Percentiles rank a stretch among this genome's conserved stretches.
Evolutionary conservation across 768 basidiomycete genomes (phyloP).

Genomic region (Pleurotus citrinopileatus): DNA sequence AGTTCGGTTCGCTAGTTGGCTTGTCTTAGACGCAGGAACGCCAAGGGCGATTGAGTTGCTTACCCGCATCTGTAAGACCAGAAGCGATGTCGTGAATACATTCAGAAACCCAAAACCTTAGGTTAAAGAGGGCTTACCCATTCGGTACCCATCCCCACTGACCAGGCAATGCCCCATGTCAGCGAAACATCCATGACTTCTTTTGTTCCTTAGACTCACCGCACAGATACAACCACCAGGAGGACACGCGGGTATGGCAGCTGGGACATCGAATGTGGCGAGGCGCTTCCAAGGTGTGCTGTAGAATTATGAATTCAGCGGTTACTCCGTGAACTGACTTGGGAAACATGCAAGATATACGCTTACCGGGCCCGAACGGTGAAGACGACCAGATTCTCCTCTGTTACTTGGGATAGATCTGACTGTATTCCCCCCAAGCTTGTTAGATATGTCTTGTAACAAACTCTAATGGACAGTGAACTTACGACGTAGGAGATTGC

Average conservation of each 20-base stretch:
- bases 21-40: background rate
- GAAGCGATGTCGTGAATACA: background rate
- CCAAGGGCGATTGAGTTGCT: background rate
- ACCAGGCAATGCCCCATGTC: background rate
- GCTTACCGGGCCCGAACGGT: background rate
- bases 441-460: too few species aligned
- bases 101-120: background rate
- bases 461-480: background rate
- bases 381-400: background rate
- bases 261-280: background rate
- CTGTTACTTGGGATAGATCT: background rate
- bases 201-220: slow-evolving; percentile 7
- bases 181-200: background rate
- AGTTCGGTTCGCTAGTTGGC: slow-evolving; percentile 25
- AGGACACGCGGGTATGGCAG: slow-evolving; percentile 18
- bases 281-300: slow-evolving; percentile 5
- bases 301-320: too few species aligned
- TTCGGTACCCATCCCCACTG: slow-evolving; percentile 20
- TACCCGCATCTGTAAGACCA: background rate
- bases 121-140: slow-evolving; percentile 6
- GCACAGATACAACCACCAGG: slow-evolving; percentile 19
- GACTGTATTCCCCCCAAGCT: too few species aligned
- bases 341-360: background rate
- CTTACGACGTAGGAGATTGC: slow-evolving; percentile 28
- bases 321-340: background rate